Evolutionary conservation across 495 filamentous ascomycete genomes (phyloP), one percentile per base, ranked within the genome.

Genomic region (Neurospora intermedia): DNA sequence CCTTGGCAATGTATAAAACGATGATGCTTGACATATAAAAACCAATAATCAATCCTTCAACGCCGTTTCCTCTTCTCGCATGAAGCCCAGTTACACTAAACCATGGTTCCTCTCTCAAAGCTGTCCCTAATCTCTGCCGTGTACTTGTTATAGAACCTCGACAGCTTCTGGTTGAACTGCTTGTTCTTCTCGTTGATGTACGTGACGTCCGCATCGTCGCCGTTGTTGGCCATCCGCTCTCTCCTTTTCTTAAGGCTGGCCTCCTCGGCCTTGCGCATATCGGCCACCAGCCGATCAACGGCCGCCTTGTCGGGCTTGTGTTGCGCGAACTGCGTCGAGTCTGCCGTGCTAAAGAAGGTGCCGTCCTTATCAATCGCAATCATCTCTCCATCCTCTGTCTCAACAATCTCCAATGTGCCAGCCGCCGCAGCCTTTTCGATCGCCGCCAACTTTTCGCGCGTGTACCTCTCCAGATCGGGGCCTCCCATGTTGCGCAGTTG

Each of bases 161-260:
- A 85, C 82, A 99, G 82, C 84, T 98, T 98, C 84, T 96, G 91
- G 88, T 99, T 99, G 85, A 99, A 98, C 85, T 97, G 93, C 86
- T 97, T 97, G 86, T 97, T 97, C 91, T 98, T 98, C 82, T 97
- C 94, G 82, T 99, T 99, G 87, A 99, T 99, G 83, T 96, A 98
- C 11, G 96, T 98, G 73, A 98, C 93, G 80, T 99, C 96, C 41
- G 88, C 89, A 43, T 94, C 93, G 69, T 91, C 89, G 69, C 87
- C 89, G 31, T 93, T 92, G 75, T 92, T 88, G 16, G 88, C 89
- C 81, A 87, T 89, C 72, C 93, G 87, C 73, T 94, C 92, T 79
- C 88, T 90, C 75, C 93, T 88, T 85, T 96, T 94, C 87, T 92
- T 92, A 82, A 97, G 81, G 43, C 93, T 84, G 40, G 88, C 84